Base-by-base conservation (phyloP, 345 rosid species). In the Microthlaspi erraticum region DNA sequence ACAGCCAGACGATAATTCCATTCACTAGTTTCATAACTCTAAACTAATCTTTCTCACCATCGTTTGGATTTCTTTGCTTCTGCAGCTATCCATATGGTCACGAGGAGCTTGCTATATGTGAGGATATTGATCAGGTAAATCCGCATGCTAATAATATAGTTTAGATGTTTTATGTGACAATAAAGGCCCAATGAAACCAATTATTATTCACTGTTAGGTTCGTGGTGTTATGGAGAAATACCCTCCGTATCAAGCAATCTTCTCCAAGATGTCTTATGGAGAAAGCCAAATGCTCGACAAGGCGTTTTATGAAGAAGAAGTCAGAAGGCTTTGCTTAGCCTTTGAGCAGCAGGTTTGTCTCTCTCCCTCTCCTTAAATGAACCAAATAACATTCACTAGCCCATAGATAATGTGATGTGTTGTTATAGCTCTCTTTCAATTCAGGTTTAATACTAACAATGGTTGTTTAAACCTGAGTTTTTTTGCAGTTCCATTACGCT, bases 231-330 rank as follows among this genome's bases (percentile, higher is more conserved):
- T 94, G 98, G 99, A 89, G 75, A 91, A 92, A 26, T 89, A 91
- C 71, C 99, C 99, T 46, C 96, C 99, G 0, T 94, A 92, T 58
- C 98, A 94, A 72, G 82, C 96, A 1, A 88, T 92, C 38, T 94
- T 94, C 75, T 81, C 96, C 2, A 94, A 83, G 79, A 65, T 94
- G 72, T 86, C 98, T 0, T 94, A 92, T 52, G 98, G 99, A 50
- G 99, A 89, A 84, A 94, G 98, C 68, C 99, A 92, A 82, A 82
- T 92, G 86, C 99, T 94, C 1, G 98, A 94, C 81, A 92, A 92
- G 74, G 99, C 98, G 75, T 94, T 94, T 72, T 94, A 91, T 17
- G 99, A 91, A 76, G 99, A 94, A 79, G 98, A 94, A 81, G 98
- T 94, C 65, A 86, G 91, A 83, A 89, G 99, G 85, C 97, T 91